Conservation (phyloP, 768 basidiomycete species). For the Serendipita indica region DNA sequence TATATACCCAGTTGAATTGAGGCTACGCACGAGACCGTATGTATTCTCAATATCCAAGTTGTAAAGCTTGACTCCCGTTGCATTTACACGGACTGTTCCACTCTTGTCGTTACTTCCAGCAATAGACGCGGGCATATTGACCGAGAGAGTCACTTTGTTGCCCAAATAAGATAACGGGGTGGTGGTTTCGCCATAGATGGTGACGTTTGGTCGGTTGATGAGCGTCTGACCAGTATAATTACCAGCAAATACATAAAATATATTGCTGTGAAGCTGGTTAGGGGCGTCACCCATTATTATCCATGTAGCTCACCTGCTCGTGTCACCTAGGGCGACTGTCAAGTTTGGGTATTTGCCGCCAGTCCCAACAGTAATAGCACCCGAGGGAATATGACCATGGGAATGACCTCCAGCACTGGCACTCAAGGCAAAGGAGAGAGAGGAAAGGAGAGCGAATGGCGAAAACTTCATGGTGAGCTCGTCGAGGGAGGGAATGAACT, state of each 20-base stretch:
- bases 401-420: too few relatives aligned
- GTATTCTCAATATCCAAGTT: conserved; percentile 12
- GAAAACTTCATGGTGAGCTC: too few relatives aligned
- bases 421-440: too few relatives aligned
- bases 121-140: conserved; percentile 3
- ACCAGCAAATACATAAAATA: conserved; percentile 6
- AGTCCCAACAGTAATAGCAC: conserved; percentile 1
- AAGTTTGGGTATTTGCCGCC: conserved; percentile 3
- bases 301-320: neutral
- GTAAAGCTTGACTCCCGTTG: conserved; percentile 10
- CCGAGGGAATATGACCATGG: neutral
- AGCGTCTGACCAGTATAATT: conserved; percentile 11
- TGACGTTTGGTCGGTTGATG: conserved; percentile 8
- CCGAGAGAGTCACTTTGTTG: conserved; percentile 10
- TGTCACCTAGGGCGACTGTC: conserved; percentile 7
- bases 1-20: neutral
- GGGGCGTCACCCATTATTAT: neutral
- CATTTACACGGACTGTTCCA: conserved; percentile 10
- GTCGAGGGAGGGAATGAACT: too few relatives aligned
- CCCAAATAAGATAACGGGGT: neutral
- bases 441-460: too few relatives aligned
- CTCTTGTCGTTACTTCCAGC: conserved; percentile 9
- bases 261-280: neutral
- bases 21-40: neutral
- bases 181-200: conserved; percentile 8